These are phyloP conservation scores for Botrytis byssoidea DNA, from an alignment of 2,329 filamentous ascomycete genomes.

Conservation along the genomic window DNA sequence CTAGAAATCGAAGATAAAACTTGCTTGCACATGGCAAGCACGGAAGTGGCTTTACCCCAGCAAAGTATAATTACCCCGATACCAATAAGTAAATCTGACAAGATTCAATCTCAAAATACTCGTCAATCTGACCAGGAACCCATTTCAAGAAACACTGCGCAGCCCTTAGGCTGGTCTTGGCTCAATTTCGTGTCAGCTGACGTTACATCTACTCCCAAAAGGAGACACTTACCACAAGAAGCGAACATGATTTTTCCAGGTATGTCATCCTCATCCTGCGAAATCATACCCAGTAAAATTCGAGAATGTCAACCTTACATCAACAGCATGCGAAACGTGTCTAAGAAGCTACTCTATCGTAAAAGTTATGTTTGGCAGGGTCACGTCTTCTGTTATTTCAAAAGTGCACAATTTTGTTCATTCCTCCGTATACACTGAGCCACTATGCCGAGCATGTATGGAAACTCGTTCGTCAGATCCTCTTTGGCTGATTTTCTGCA, in stretches of 20 bases:
- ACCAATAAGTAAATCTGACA: conserved; percentile 6
- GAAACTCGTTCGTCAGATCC: conserved; percentile 15
- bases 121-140: background rate
- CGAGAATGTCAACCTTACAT: conserved; percentile 2
- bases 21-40: background rate
- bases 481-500: background rate
- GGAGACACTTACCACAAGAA: background rate
- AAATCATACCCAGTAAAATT: conserved; percentile 5
- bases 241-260: conserved; percentile 10
- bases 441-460: background rate
- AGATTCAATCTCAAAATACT: background rate
- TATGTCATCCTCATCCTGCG: conserved; percentile 14
- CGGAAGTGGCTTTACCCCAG: conserved; percentile 1
- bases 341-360: background rate
- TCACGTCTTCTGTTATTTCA: conserved; percentile 13
- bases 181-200: conserved; percentile 17
- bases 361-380: conserved; percentile 3
- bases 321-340: conserved; percentile 1
- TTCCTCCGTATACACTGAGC: background rate
- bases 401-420: conserved; percentile 12
- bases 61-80: background rate
- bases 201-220: conserved; percentile 5
- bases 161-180: conserved; percentile 6
- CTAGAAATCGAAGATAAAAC: background rate
- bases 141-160: background rate